Conservation (phyloP, 164 flowering plant species). For the Kalanchoe fedtschenkoi region DNA sequence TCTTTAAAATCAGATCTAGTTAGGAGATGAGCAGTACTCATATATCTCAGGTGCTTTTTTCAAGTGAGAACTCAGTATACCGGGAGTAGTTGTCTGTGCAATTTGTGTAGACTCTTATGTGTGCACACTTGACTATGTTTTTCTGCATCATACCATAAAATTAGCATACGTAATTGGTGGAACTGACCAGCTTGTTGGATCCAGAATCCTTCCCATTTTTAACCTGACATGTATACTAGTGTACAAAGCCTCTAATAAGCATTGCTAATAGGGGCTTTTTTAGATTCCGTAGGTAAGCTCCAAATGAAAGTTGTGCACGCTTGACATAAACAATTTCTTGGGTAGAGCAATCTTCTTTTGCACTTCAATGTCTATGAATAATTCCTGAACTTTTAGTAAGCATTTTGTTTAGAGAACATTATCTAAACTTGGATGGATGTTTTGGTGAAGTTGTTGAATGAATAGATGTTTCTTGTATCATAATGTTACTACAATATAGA, state of each 20-base stretch:
- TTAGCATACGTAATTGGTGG: not conserved
- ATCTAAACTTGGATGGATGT: not conserved
- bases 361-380: not conserved
- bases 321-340: not conserved
- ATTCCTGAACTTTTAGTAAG: not conserved
- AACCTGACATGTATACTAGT: not conserved
- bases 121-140: not conserved
- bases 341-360: not conserved
- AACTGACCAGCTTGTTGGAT: not conserved
- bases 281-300: not conserved
- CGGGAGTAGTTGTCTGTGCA: too few species aligned
- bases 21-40: not conserved
- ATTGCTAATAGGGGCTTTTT: too few species aligned
- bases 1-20: not conserved
- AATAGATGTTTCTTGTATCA: not conserved
- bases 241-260: too few species aligned
- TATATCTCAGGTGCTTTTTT: too few species aligned
- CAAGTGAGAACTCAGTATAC: too few species aligned
- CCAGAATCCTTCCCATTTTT: not conserved
- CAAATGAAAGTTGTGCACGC: not conserved
- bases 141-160: too few species aligned
- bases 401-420: not conserved
- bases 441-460: conserved; percentile 4
- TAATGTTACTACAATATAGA: not conserved
- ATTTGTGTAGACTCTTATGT: too few species aligned